Evolutionary conservation across 2,329 filamentous ascomycete genomes (phyloP).

Genomic region (Monosporascus cannonballus): DNA sequence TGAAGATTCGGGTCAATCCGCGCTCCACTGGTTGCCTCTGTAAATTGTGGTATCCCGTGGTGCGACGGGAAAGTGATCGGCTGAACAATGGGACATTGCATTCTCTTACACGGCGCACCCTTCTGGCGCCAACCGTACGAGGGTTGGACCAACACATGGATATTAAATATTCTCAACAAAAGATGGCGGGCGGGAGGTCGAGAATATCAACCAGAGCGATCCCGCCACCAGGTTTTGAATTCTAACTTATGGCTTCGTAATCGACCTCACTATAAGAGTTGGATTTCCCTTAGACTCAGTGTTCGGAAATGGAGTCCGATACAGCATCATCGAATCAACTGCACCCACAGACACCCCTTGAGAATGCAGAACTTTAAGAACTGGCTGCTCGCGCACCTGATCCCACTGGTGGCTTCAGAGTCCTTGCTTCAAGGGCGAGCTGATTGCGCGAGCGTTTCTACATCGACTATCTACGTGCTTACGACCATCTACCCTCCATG

Average conservation of each 20-base stretch:
- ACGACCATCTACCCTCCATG: constrained; percentile 18
- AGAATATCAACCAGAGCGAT: background rate
- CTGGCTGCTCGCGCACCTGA: constrained; percentile 15
- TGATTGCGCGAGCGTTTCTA: constrained; percentile 13
- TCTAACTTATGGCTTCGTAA: background rate
- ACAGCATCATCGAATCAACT: background rate
- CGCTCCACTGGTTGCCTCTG: too few species aligned
- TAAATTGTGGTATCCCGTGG: too few species aligned
- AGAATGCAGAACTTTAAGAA: constrained; percentile 13
- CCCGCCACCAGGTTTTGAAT: background rate
- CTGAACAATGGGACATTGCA: background rate
- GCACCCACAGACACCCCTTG: background rate
- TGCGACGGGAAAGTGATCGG: too few species aligned
- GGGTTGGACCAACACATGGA: background rate
- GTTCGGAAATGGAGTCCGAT: background rate
- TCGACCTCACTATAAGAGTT: background rate
- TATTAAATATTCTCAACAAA: background rate
- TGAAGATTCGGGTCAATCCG: too few species aligned
- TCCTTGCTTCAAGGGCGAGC: constrained; percentile 10
- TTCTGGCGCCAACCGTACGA: background rate
- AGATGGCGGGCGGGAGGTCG: background rate
- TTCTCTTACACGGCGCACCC: background rate
- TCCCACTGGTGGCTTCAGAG: constrained; percentile 8
- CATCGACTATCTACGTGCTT: constrained; percentile 20
- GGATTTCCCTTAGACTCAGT: background rate